Base-by-base conservation (phyloP, 169 alveolate genomes). In the Plasmodium gallinaceum region DNA sequence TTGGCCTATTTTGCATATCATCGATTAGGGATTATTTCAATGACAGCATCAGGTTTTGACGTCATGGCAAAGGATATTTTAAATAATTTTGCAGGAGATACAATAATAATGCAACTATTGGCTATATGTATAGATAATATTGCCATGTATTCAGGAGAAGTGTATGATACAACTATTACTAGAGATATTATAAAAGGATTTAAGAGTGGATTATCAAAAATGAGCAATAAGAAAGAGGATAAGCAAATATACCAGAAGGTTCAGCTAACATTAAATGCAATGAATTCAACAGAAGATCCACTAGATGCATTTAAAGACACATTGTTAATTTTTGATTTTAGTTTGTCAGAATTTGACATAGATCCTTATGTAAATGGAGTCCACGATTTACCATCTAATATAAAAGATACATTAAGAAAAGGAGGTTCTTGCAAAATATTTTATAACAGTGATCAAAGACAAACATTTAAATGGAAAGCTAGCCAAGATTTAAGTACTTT, bases 351-450 rank as follows among this genome's bases (percentile, higher is more conserved):
- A 71, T 97, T 97, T 97, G 96, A 95, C 83, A 97, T 94, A 26
- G 98, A 97, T 52, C 98, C 98, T 9, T 97, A 97, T 69, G 97
- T 98, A 22, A 95, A 97, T 83, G 98, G 98, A 51, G 97, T 96
- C 14, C 98, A 97, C 75, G 98, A 97, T 57, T 78, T 97, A 46
- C 96, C 98, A 8, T 94, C 95, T 26, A 90, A 92, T 60, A 93
- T 94, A 46, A 96, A 96, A 88, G 98, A 95, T 37, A 78, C 96
- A 16, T 92, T 97, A 45, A 94, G 98, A 39, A 94, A 94, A 61
- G 98, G 98, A 16, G 97, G 97, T 1, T 60, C 75, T 45, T 85
- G 80, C 51, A 95, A 94, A 94, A 92, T 93, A 32, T 89, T 83
- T 64, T 66, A 88, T 39, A 94, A 94, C 24, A 94, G 93, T 24